A percentile compares a stretch with the other conserved stretches of the same genome.
Conservation (phyloP, 495 filamentous ascomycete species). For the Daldinia concentrica region DNA sequence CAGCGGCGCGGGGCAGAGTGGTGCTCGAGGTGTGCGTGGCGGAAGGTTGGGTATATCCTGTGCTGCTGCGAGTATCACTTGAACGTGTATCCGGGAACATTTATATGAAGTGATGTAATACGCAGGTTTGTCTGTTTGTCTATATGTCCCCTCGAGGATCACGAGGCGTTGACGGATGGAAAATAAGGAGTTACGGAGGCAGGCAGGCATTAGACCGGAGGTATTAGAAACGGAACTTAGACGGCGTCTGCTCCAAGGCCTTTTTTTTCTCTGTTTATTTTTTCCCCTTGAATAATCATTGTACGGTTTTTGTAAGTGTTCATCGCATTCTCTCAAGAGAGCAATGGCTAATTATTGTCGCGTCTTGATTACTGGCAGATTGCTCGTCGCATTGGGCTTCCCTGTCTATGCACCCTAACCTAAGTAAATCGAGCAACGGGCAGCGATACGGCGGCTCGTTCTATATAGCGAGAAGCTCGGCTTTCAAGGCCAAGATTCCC, state of each 20-base stretch:
- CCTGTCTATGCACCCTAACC: slow-evolving; percentile 11
- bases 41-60: slow-evolving; percentile 31
- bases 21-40: slow-evolving; percentile 43
- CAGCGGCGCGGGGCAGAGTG: slow-evolving; percentile 37
- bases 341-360: slow-evolving; percentile 2
- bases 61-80: slow-evolving; percentile 31
- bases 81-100: background rate
- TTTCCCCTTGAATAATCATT: slow-evolving; percentile 30
- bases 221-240: slow-evolving; percentile 1
- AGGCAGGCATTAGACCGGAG: background rate
- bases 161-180: background rate
- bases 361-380: slow-evolving; percentile 1
- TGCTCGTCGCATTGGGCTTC: slow-evolving; percentile 19
- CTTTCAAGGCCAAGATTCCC: background rate
- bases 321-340: slow-evolving; percentile 7
- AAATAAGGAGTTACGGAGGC: background rate
- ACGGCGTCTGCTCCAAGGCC: background rate
- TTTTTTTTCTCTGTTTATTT: slow-evolving; percentile 1
- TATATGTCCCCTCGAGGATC: background rate
- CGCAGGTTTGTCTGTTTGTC: background rate
- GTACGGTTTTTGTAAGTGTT: background rate
- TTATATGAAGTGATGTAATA: background rate
- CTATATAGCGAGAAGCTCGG: background rate
- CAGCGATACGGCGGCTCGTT: background rate
- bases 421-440: slow-evolving; percentile 6